Evolutionary conservation across 2,329 filamentous ascomycete genomes (phyloP), one percentile per base, ranked within the genome.

Genomic region (Rhinocladiella similis): DNA sequence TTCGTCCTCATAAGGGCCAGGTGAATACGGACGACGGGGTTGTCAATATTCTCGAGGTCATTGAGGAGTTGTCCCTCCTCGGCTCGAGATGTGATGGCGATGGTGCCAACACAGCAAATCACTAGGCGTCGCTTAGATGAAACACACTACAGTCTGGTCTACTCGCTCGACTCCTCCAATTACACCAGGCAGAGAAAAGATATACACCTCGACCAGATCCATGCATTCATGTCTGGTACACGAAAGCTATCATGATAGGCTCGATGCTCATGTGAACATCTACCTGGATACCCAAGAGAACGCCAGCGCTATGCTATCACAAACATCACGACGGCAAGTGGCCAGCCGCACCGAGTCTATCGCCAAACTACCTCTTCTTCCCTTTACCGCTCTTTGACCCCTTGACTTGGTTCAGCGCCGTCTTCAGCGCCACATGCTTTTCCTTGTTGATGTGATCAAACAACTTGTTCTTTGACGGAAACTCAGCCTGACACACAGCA

Each of bases 401-500:
- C 50, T 64, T 63, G n/a, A 64, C 25, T 22, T 62, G 10, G 10
- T 33, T 33, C 29, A 33, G 6, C 29, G 5, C 51, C 2, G 51
- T 27, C 20, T 59, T 18, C 2, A 77, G 76, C 27, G 84, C 82
- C 5, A 86, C 88, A 73, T 94, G 89, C 27, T 58, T 49, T 16
- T 82, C 73, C 9, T 85, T 81, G 60, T 84, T 83, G 56, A 94
- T 79, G 70, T 95, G 91, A 50, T 82, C 77, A 69, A 93, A 93
- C 16, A 95, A 73, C 63, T 84, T 85, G 5, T 83, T 88, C 63
- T 85, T 87, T 1, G 87, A 90, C 0, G 82, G 84, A 74, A 97
- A 99, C 0, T 75, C 81, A 63, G 89, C 90, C 63, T 85, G 82
- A 72, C 94, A 97, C 3, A 85, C 83, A 2, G 88, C 82, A 69